Evolutionary conservation across 345 rosid species (phyloP).

Genomic region (Brassica rapa): DNA sequence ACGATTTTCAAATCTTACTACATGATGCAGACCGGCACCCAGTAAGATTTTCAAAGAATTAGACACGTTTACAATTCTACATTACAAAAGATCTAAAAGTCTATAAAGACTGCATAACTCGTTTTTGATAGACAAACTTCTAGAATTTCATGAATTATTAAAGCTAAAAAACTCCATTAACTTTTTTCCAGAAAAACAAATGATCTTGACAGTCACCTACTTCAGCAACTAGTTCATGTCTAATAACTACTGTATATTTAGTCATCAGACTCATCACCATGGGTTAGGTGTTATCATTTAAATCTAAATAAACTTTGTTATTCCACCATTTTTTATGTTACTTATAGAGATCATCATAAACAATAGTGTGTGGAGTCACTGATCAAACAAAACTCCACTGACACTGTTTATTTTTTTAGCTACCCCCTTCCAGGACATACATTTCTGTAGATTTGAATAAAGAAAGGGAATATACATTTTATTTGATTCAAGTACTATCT

Average conservation of each 20-base stretch:
- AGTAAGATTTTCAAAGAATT: not conserved
- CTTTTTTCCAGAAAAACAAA: not conserved
- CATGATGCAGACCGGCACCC: conserved; percentile 13
- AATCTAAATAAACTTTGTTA: not conserved
- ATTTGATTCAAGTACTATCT: not conserved
- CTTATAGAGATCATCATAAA: not conserved
- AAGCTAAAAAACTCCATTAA: not conserved
- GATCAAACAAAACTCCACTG: not conserved
- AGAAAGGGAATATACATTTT: not conserved
- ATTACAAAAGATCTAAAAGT: not conserved
- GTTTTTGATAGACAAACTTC: not conserved
- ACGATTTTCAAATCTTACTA: not conserved
- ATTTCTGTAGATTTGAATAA: not conserved
- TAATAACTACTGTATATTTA: not conserved
- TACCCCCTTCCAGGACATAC: not conserved
- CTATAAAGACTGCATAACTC: not conserved
- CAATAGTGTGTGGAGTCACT: not conserved
- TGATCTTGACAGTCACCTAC: conserved; percentile 14
- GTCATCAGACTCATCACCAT: not conserved
- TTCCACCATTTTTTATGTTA: not conserved
- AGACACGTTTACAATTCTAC: not conserved
- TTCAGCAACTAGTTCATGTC: not conserved
- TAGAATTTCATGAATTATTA: not conserved
- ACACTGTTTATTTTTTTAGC: not conserved
- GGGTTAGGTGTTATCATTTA: not conserved